Evolutionary conservation across 345 rosid species (phyloP).

Genomic region (Cardiospermum halicacabum): DNA sequence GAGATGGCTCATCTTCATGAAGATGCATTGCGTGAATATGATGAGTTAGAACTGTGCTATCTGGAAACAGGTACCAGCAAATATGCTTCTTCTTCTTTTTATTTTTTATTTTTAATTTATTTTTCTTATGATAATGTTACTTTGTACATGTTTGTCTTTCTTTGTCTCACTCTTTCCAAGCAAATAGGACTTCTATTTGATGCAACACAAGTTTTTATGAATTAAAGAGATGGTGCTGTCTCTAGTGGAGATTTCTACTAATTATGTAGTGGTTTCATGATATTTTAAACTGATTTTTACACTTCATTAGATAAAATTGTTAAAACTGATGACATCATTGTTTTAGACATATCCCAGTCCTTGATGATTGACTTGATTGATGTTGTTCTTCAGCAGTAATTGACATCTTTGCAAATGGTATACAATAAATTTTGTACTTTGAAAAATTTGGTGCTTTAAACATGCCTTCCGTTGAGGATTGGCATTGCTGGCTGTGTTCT

Average conservation of each 20-base stretch:
- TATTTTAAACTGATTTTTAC: background rate
- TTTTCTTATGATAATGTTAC: constrained; percentile 1
- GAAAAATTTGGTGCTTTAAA: background rate
- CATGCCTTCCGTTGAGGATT: background rate
- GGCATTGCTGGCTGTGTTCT: background rate
- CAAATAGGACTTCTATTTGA: background rate
- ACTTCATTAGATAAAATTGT: background rate
- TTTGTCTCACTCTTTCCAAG: background rate
- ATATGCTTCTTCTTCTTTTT: constrained; percentile 11
- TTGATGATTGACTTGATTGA: background rate
- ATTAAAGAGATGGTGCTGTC: background rate
- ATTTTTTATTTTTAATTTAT: too few relatives aligned
- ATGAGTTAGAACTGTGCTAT: constrained; percentile 92
- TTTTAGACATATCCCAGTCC: background rate
- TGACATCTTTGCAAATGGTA: background rate
- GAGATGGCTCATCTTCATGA: constrained; percentile 97
- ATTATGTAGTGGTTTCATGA: background rate
- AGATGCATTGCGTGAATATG: constrained; percentile 95
- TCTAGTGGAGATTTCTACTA: background rate
- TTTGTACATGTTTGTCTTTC: background rate
- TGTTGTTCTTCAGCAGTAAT: background rate
- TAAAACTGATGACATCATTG: background rate
- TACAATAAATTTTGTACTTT: background rate
- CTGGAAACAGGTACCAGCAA: constrained; percentile 71
- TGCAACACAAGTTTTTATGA: background rate